Evolutionary conservation across 73 alveolate genomes (phyloP).

Genomic region (Paramecium sonneborni): DNA sequence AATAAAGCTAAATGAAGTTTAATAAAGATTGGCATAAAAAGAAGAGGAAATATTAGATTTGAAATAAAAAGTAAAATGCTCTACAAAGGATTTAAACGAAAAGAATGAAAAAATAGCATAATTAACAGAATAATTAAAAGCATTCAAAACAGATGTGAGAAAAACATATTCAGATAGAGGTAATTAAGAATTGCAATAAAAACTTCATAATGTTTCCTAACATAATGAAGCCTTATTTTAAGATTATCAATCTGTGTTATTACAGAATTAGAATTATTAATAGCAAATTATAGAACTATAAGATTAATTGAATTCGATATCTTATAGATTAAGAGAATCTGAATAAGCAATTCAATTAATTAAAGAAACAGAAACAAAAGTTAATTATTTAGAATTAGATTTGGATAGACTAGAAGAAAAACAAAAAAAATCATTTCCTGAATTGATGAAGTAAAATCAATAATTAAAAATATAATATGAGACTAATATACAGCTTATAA

Average conservation of each 20-base stretch:
- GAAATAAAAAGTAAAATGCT: not conserved
- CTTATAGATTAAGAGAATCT: conserved; percentile 34
- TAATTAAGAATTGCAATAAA: not conserved
- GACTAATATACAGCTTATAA: not conserved
- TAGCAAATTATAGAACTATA: not conserved
- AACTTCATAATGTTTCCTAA: not conserved
- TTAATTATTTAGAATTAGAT: not conserved
- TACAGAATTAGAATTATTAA: conserved; percentile 22
- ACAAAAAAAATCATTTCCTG: not conserved
- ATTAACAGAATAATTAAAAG: not conserved
- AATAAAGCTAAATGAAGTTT: not conserved
- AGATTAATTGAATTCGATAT: not conserved
- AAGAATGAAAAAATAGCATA: not conserved
- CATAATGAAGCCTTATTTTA: conserved; percentile 26
- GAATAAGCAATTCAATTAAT: conserved; percentile 32
- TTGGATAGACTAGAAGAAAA: conserved; percentile 7
- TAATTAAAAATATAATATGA: not conserved
- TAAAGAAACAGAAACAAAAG: conserved; percentile 33
- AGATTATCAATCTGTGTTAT: not conserved
- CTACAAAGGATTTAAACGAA: not conserved
- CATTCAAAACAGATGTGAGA: not conserved
- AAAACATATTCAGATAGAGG: not conserved
- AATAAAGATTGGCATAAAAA: not conserved
- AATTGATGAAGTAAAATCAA: not conserved
- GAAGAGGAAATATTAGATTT: conserved; percentile 12